Conservation (phyloP, 1,284 basidiomycete genomes). For the Boletus coffeatus region DNA sequence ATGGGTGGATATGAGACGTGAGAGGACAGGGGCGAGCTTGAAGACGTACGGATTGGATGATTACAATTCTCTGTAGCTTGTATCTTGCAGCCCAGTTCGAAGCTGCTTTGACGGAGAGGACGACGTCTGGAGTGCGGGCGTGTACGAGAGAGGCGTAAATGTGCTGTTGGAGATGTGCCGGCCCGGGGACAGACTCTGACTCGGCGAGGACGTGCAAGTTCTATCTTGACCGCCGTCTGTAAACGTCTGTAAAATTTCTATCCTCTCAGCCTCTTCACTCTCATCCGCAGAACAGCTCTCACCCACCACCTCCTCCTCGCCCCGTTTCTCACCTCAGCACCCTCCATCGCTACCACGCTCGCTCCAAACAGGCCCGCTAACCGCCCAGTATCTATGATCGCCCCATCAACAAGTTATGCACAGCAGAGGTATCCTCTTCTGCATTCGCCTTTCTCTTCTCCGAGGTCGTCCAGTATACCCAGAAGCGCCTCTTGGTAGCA, state of each 20-base stretch:
- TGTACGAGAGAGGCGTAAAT: slow-evolving; percentile 71
- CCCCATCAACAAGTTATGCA: slow-evolving; percentile 76
- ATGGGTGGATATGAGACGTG: slow-evolving; percentile 29
- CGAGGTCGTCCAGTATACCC: slow-evolving; percentile 91
- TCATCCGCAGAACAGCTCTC: slow-evolving; percentile 61
- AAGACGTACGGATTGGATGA: slow-evolving; percentile 69
- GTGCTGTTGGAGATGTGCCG: slow-evolving; percentile 59
- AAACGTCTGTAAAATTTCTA: background rate
- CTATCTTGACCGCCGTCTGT: background rate
- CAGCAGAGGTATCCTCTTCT: slow-evolving; percentile 73
- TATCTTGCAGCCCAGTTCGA: slow-evolving; percentile 66
- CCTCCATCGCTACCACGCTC: slow-evolving; percentile 42
- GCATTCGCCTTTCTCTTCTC: slow-evolving; percentile 89
- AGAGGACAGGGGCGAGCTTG: background rate
- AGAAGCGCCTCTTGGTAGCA: slow-evolving; percentile 86
- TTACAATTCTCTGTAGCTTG: slow-evolving; percentile 74
- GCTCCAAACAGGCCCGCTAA: slow-evolving; percentile 8
- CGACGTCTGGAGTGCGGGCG: slow-evolving; percentile 71
- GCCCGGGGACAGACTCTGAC: slow-evolving; percentile 21
- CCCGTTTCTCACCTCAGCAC: slow-evolving; percentile 59
- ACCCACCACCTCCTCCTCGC: slow-evolving; percentile 47
- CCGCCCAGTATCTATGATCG: slow-evolving; percentile 81
- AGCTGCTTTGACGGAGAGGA: slow-evolving; percentile 59
- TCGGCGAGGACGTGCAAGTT: slow-evolving; percentile 26
- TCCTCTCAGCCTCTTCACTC: slow-evolving; percentile 46